Conservation (phyloP, 2,329 filamentous ascomycete genomes). For the Xylaria sp. region DNA sequence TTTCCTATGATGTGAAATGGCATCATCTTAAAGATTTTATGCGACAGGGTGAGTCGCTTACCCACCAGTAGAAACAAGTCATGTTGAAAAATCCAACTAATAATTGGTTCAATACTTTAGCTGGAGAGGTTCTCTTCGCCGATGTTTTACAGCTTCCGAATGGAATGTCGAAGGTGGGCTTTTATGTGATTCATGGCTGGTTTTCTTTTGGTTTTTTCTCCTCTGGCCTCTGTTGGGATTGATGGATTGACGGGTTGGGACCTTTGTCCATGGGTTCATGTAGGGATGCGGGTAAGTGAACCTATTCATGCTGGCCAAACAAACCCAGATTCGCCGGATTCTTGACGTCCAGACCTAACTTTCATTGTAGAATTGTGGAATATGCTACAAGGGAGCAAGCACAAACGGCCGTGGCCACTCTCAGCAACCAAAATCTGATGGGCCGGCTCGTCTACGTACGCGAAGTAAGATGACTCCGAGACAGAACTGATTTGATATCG, state of each 20-base stretch:
- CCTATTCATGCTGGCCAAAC: not conserved
- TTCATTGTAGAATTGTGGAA: conserved; percentile 88
- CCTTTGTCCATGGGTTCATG: conserved; percentile 83
- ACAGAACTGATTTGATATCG: conserved; percentile 34
- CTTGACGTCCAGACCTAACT: conserved; percentile 48
- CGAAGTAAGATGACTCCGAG: conserved; percentile 71
- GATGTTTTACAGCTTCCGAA: conserved; percentile 99
- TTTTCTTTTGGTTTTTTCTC: conserved; percentile 75
- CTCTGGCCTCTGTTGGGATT: conserved; percentile 79
- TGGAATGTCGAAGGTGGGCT: conserved; percentile 99
- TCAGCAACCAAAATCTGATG: conserved; percentile 99
- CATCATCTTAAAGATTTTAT: conserved; percentile 99
- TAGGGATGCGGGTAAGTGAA: conserved; percentile 98
- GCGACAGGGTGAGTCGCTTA: conserved; percentile 84
- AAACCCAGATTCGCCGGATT: not conserved
- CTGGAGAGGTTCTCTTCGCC: conserved; percentile 99
- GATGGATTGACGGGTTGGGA: conserved; percentile 99
- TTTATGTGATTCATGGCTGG: conserved; percentile 89
- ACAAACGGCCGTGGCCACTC: conserved; percentile 93
- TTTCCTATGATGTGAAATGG: conserved; percentile 99
- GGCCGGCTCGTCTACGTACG: conserved; percentile 97
- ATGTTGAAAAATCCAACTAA: conserved; percentile 52
- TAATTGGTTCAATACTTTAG: conserved; percentile 62
- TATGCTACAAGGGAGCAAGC: conserved; percentile 99
- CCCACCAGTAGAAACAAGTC: conserved; percentile 37